A percentile compares a stretch with the other conserved stretches of the same genome.
phyloP scores from a whole-genome alignment of 805 yeast genomes.

The Ogataea nonfermentans region DNA sequence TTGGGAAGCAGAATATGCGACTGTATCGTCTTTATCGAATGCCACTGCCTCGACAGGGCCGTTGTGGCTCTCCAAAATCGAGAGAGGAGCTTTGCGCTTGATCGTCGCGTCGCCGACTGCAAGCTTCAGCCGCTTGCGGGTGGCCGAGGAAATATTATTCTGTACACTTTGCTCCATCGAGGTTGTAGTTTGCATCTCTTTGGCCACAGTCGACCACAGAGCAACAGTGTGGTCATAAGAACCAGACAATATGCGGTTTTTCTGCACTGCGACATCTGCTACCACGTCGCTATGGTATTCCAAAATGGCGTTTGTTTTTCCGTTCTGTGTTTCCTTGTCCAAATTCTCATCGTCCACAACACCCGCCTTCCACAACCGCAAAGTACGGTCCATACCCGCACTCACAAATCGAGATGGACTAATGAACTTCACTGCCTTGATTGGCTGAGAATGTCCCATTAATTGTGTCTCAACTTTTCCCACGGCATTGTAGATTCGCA shows the following conservation, averaged over 20 bases:
- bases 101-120: constrained; percentile 74
- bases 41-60: constrained; percentile 86
- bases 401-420: constrained; percentile 73
- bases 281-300: constrained; percentile 91
- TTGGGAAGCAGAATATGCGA: constrained; percentile 91
- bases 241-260: constrained; percentile 73
- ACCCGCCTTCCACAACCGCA: constrained; percentile 82
- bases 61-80: constrained; percentile 74
- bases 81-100: constrained; percentile 78
- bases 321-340: constrained; percentile 46
- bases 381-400: constrained; percentile 84
- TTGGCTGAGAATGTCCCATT: constrained; percentile 85
- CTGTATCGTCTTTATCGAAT: constrained; percentile 76
- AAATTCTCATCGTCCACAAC: constrained; percentile 42
- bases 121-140: constrained; percentile 84
- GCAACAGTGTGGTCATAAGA: constrained; percentile 79
- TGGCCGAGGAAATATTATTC: constrained; percentile 61
- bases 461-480: constrained; percentile 80
- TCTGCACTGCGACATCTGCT: constrained; percentile 65
- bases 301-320: constrained; percentile 77
- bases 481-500: constrained; percentile 79
- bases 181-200: constrained; percentile 71
- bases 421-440: constrained; percentile 79
- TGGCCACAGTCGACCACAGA: constrained; percentile 83
- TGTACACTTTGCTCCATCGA: constrained; percentile 41